A percentile compares a stretch with the other conserved stretches of the same genome.
Conservation (phyloP, 2,329 filamentous ascomycete species). For the Colletotrichum sublineola region DNA sequence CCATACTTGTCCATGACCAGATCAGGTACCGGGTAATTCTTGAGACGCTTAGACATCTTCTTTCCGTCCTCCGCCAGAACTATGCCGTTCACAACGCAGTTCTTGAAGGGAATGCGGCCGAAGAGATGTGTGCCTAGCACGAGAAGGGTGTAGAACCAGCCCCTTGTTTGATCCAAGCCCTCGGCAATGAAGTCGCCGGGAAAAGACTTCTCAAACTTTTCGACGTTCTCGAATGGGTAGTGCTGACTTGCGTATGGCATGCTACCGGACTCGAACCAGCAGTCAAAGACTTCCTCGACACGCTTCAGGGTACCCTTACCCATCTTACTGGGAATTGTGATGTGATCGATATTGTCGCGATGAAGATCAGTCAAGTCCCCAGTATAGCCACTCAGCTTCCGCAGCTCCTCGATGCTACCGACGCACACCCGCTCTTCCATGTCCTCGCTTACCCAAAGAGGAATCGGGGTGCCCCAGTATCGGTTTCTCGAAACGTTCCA, state of each 20-base stretch:
- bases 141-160: slow-evolving; percentile 96
- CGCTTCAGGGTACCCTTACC: slow-evolving; percentile 87
- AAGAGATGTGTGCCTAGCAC: slow-evolving; percentile 92
- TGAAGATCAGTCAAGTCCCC: slow-evolving; percentile 89
- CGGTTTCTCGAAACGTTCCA: slow-evolving; percentile 96
- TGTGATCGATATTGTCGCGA: slow-evolving; percentile 91
- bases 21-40: slow-evolving; percentile 93
- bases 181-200: slow-evolving; percentile 96
- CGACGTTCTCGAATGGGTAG: slow-evolving; percentile 91
- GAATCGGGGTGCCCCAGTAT: slow-evolving; percentile 95
- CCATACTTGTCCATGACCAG: slow-evolving; percentile 90
- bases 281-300: slow-evolving; percentile 92
- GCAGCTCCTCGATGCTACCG: slow-evolving; percentile 87
- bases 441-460: slow-evolving; percentile 92
- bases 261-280: slow-evolving; percentile 96
- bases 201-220: slow-evolving; percentile 83
- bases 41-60: slow-evolving; percentile 98
- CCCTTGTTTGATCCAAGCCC: slow-evolving; percentile 91
- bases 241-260: slow-evolving; percentile 95
- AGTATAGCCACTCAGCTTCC: slow-evolving; percentile 85
- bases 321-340: slow-evolving; percentile 91
- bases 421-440: slow-evolving; percentile 88
- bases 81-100: slow-evolving; percentile 96
- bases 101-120: slow-evolving; percentile 88
- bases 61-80: slow-evolving; percentile 95